A percentile compares a stretch with the other conserved stretches of the same genome.
These are phyloP conservation scores for Exutisphaerella laricina DNA, from an alignment of 2,329 filamentous ascomycete genomes.

Conservation along the genomic window DNA sequence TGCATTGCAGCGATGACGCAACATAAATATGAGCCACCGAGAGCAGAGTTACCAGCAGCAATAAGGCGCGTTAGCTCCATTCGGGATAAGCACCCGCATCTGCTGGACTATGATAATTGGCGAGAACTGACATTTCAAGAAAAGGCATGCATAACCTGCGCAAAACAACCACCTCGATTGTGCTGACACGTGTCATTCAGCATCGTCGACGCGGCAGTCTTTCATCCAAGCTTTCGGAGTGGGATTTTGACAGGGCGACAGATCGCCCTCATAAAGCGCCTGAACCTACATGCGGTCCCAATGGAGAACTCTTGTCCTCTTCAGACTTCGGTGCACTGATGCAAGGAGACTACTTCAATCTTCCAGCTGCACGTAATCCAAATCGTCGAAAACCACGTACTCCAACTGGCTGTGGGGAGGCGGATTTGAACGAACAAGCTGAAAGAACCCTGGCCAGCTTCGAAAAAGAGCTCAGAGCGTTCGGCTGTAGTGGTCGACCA, in stretches of 20 bases:
- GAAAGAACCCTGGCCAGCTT: background rate
- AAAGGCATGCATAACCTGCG: background rate
- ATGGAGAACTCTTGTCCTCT: background rate
- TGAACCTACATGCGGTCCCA: background rate
- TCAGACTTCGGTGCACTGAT: background rate
- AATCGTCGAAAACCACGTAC: background rate
- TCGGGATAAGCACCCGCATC: background rate
- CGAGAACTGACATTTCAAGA: background rate
- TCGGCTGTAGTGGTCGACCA: background rate
- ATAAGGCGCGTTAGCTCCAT: background rate
- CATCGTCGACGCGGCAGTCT: background rate
- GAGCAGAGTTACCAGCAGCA: background rate
- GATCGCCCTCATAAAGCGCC: background rate
- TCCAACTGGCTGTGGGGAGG: background rate
- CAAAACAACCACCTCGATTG: conserved; percentile 1
- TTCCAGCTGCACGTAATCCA: background rate
- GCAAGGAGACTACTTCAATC: background rate
- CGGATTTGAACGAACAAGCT: background rate
- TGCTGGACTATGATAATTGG: background rate
- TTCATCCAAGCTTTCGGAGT: background rate
- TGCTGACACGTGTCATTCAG: conserved; percentile 3
- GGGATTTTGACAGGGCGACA: background rate
- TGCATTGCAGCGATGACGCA: background rate
- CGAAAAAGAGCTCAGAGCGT: background rate
- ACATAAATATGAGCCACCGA: background rate